Evolutionary conservation across 805 yeast genomes (phyloP).

Genomic region (Blastobotrys robertii): DNA sequence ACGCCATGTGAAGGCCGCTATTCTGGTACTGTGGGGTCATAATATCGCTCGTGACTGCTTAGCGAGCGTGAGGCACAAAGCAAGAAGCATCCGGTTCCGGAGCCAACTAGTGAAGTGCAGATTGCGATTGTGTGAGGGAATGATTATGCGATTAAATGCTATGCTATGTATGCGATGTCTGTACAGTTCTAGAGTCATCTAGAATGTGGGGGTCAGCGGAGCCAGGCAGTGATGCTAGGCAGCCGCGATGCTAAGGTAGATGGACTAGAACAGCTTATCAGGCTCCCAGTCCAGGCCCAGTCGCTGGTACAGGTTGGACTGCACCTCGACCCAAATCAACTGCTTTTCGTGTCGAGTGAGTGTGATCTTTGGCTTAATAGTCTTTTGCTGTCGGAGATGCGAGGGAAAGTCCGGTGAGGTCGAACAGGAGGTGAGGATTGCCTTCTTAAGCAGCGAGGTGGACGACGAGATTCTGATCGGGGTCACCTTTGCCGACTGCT

Average conservation of each 20-base stretch:
- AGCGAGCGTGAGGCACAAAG: too few relatives aligned
- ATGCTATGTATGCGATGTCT: too few relatives aligned
- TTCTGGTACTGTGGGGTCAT: too few relatives aligned
- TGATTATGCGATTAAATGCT: neutral
- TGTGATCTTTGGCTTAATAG: slow-evolving; percentile 15
- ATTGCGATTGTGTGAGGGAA: neutral
- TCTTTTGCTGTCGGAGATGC: slow-evolving; percentile 18
- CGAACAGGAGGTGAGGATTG: slow-evolving; percentile 23
- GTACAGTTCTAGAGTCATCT: too few relatives aligned
- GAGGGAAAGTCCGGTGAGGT: slow-evolving; percentile 20
- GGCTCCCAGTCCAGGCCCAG: slow-evolving; percentile 51
- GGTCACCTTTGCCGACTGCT: neutral
- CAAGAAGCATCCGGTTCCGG: neutral
- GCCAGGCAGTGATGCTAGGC: neutral
- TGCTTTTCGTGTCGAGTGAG: slow-evolving; percentile 49
- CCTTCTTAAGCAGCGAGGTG: slow-evolving; percentile 25
- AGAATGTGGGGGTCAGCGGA: too few relatives aligned
- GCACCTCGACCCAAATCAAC: slow-evolving; percentile 55
- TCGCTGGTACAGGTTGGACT: slow-evolving; percentile 45
- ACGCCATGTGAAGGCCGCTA: too few relatives aligned
- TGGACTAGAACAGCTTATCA: slow-evolving; percentile 16
- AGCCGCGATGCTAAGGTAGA: neutral
- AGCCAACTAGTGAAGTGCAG: neutral
- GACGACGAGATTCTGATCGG: slow-evolving; percentile 2
- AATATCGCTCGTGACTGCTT: too few relatives aligned